A percentile compares a stretch with the other conserved stretches of the same genome.
phyloP scores from a whole-genome alignment of 2,329 filamentous ascomycete genomes.

The Gaeumannomyces tritici region DNA sequence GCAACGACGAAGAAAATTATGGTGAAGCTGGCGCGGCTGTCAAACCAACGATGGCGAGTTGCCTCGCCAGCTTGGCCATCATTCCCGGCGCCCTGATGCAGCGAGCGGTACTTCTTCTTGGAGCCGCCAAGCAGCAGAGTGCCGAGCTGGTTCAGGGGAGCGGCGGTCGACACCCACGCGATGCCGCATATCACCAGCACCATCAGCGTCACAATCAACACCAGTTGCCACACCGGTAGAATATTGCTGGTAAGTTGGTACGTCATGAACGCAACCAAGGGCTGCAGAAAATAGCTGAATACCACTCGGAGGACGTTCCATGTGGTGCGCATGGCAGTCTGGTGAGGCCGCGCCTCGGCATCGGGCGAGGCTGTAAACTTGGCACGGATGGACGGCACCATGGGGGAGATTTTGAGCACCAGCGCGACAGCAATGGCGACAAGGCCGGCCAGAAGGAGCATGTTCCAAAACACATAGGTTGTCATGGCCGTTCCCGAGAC shows the following conservation, averaged over 20 bases:
- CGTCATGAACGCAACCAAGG: slow-evolving; percentile 60
- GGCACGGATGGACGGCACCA: not conserved
- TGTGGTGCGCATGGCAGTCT: slow-evolving; percentile 3
- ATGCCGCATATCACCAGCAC: not conserved
- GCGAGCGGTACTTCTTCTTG: not conserved
- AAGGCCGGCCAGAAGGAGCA: slow-evolving; percentile 53
- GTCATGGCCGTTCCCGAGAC: slow-evolving; percentile 54
- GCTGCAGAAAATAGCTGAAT: slow-evolving; percentile 68
- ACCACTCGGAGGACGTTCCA: slow-evolving; percentile 55
- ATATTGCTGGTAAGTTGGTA: slow-evolving; percentile 50
- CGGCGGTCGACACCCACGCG: not conserved
- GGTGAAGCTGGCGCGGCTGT: not conserved
- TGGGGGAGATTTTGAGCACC: slow-evolving; percentile 41
- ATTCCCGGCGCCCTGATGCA: not conserved
- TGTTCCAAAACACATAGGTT: slow-evolving; percentile 60
- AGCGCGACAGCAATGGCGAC: slow-evolving; percentile 42
- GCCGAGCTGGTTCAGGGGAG: not conserved
- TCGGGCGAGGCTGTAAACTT: slow-evolving; percentile 42
- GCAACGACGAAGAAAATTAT: not conserved
- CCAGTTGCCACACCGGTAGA: not conserved
- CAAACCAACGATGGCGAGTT: not conserved
- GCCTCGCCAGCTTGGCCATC: not conserved
- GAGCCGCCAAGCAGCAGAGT: not conserved
- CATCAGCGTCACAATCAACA: not conserved
- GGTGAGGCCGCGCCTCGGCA: slow-evolving; percentile 37